Conservation (phyloP, 805 yeast genomes). For the Metschnikowia henanensis region DNA sequence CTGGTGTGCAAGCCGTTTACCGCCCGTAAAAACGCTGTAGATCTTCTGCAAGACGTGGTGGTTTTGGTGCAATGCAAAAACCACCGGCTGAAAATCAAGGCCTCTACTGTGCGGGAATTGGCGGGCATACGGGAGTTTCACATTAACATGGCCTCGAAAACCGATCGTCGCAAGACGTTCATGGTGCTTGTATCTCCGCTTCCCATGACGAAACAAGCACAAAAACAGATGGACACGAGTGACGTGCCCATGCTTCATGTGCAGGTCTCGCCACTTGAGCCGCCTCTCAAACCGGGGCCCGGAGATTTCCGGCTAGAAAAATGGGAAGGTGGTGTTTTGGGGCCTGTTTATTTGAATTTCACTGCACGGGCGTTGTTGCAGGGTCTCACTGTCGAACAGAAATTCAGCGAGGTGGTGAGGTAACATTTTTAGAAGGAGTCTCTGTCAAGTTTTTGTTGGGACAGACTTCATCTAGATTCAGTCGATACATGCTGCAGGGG, state of each 20-base stretch:
- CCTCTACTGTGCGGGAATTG: constrained; percentile 51
- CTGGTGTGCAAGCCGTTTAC: constrained; percentile 8
- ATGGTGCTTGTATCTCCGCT: constrained; percentile 49
- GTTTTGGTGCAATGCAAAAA: constrained; percentile 59
- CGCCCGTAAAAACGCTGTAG: constrained; percentile 2
- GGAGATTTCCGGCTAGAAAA: constrained; percentile 31
- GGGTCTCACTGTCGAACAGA: constrained; percentile 30
- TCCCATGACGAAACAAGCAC: constrained; percentile 48
- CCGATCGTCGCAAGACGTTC: constrained; percentile 24
- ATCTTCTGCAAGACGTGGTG: constrained; percentile 30
- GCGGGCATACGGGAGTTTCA: constrained; percentile 50
- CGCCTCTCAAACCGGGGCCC: constrained; percentile 10
- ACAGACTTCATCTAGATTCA: too few relatives aligned
- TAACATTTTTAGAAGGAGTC: neutral
- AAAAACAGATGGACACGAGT: constrained; percentile 44
- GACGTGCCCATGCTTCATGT: constrained; percentile 47
- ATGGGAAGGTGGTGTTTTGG: constrained; percentile 40
- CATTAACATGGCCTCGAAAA: constrained; percentile 20
- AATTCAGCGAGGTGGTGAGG: constrained; percentile 2
- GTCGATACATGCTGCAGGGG: too few relatives aligned
- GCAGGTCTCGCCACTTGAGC: constrained; percentile 35
- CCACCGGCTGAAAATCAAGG: constrained; percentile 42
- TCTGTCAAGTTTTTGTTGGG: too few relatives aligned
- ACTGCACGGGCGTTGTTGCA: constrained; percentile 33
- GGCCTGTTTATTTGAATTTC: constrained; percentile 38